These are phyloP conservation scores for Fusarium brachygibbosum DNA, from an alignment of 2,329 filamentous ascomycete genomes.

Conservation along the genomic window DNA sequence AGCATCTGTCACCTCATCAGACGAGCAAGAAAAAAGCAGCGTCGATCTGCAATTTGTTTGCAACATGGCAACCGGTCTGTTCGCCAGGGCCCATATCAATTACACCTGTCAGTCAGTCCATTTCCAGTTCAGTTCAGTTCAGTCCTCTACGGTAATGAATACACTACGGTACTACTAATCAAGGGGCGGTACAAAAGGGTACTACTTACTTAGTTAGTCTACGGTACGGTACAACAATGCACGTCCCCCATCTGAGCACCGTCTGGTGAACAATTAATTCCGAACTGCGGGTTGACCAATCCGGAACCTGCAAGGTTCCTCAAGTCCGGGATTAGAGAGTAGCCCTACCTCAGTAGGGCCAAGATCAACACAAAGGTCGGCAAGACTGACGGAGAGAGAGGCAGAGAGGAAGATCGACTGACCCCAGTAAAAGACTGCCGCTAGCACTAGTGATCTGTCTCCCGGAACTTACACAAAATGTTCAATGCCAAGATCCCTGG, in stretches of 20 bases:
- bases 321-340: neutral
- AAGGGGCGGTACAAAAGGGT: neutral
- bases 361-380: constrained; percentile 35
- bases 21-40: neutral
- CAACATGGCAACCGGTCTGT: neutral
- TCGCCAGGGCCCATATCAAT: neutral
- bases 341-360: constrained; percentile 26
- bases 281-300: constrained; percentile 35
- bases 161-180: too few relatives aligned
- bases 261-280: constrained; percentile 17
- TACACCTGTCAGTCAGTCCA: neutral
- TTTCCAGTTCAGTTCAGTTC: neutral
- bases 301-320: constrained; percentile 18
- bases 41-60: constrained; percentile 29
- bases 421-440: neutral
- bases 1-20: neutral
- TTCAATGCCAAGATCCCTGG: constrained; percentile 15
- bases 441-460: constrained; percentile 23
- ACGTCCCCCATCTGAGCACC: constrained; percentile 35
- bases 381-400: neutral
- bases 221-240: neutral
- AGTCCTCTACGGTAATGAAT: neutral
- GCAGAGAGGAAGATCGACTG: constrained; percentile 5
- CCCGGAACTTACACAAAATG: constrained; percentile 11
- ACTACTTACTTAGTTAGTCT: too few relatives aligned